These are phyloP conservation scores for Alternaria sp. DNA, from an alignment of 2,329 filamentous ascomycete genomes.

Conservation along the genomic window DNA sequence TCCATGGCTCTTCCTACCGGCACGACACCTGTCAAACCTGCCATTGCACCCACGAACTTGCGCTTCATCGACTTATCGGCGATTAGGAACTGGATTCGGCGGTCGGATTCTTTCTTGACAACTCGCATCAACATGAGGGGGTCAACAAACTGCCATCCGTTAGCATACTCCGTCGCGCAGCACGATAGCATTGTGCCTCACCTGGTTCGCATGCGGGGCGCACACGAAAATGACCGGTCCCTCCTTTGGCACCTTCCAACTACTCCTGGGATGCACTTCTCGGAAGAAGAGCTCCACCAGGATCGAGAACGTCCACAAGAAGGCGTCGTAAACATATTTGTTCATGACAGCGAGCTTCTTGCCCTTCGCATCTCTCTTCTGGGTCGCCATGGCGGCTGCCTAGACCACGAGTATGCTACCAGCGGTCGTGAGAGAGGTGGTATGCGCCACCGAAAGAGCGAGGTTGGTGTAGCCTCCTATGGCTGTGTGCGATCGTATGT, in stretches of 20 bases:
- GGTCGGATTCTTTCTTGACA: conserved; percentile 83
- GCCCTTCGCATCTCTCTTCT: conserved; percentile 33
- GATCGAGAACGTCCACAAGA: conserved; percentile 80
- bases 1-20: conserved; percentile 95
- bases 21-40: conserved; percentile 85
- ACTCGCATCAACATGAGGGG: conserved; percentile 92
- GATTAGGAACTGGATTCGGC: conserved; percentile 90
- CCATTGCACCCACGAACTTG: conserved; percentile 86
- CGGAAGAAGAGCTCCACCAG: conserved; percentile 97
- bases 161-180: conserved; percentile 6
- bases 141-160: conserved; percentile 79
- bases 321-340: conserved; percentile 78
- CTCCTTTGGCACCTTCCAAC: conserved; percentile 90
- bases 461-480: conserved; percentile 15
- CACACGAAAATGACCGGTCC: conserved; percentile 96
- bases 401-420: conserved; percentile 8
- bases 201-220: conserved; percentile 87
- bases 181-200: conserved; percentile 15
- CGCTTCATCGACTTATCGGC: conserved; percentile 95
- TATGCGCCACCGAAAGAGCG: conserved; percentile 2
- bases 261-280: conserved; percentile 92
- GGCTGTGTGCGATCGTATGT: conserved; percentile 16
- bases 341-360: conserved; percentile 65
- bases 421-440: background rate
- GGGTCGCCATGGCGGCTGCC: conserved; percentile 21